Conservation (phyloP, 2,329 filamentous ascomycete genomes). For the Penicillium fuscoglaucum region DNA sequence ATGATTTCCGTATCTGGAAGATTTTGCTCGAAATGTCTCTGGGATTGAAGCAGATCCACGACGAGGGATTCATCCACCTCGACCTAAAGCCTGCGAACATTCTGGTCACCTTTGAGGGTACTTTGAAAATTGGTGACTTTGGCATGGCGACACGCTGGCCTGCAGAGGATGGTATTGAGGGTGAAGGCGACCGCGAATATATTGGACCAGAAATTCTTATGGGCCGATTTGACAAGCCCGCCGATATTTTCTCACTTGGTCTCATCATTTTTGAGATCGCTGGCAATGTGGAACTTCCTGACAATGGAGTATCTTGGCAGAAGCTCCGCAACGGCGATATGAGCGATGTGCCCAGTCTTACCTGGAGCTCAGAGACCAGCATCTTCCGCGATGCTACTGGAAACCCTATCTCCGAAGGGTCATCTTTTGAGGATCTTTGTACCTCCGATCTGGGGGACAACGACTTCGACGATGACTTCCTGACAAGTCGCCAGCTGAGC, state of each 20-base stretch:
- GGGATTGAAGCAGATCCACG: slow-evolving; percentile 86
- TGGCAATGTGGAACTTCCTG: slow-evolving; percentile 88
- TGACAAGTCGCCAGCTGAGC: slow-evolving; percentile 30
- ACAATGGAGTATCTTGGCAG: slow-evolving; percentile 90
- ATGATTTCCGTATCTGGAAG: slow-evolving; percentile 99
- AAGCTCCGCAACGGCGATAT: slow-evolving; percentile 86
- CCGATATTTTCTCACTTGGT: slow-evolving; percentile 90
- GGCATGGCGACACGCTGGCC: slow-evolving; percentile 77
- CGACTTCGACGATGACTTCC: slow-evolving; percentile 42
- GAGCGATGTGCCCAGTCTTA: slow-evolving; percentile 83
- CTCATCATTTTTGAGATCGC: slow-evolving; percentile 94
- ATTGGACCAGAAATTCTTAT: slow-evolving; percentile 90
- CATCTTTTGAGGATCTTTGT: slow-evolving; percentile 47
- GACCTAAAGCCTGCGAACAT: slow-evolving; percentile 67
- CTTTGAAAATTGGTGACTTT: slow-evolving; percentile 67
- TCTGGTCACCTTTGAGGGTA: slow-evolving; percentile 65
- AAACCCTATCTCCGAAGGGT: slow-evolving; percentile 57
- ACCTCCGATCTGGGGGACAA: slow-evolving; percentile 48
- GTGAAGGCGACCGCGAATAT: slow-evolving; percentile 94
- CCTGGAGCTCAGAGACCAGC: slow-evolving; percentile 70
- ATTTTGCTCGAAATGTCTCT: slow-evolving; percentile 81
- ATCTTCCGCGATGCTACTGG: slow-evolving; percentile 74
- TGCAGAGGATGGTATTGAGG: slow-evolving; percentile 72
- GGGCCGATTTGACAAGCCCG: slow-evolving; percentile 83
- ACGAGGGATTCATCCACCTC: slow-evolving; percentile 74